Evolutionary conservation across 257 asterid genomes (phyloP).

Genomic region (Nicotiana attenuata): DNA sequence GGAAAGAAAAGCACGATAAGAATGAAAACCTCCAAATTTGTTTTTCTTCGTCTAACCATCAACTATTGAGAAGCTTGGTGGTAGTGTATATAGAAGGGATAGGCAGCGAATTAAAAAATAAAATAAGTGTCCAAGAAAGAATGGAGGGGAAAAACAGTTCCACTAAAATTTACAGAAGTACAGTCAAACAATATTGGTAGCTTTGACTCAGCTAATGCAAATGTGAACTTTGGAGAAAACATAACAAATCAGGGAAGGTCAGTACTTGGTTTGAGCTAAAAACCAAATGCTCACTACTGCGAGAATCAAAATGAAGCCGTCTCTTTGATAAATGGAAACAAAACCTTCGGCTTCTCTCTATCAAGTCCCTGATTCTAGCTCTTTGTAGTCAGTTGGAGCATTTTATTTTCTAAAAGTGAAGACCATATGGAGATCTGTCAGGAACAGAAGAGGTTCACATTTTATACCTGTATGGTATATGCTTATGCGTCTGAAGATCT

Average conservation of each 20-base stretch:
- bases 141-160: not conserved
- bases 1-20: not conserved
- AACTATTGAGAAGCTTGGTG: not conserved
- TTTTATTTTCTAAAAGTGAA: not conserved
- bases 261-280: not conserved
- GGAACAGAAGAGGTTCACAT: not conserved
- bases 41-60: not conserved
- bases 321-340: not conserved
- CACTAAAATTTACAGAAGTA: not conserved
- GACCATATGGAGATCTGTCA: not conserved
- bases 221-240: not conserved
- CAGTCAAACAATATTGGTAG: not conserved
- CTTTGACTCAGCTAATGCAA: not conserved
- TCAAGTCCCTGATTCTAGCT: not conserved
- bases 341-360: not conserved
- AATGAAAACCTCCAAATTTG: not conserved
- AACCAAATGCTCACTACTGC: not conserved
- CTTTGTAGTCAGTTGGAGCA: not conserved
- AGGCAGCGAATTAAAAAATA: not conserved
- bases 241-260: not conserved
- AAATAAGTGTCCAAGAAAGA: not conserved
- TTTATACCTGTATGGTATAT: slow-evolving; percentile 87
- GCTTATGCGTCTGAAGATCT: slow-evolving; percentile 93
- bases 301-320: not conserved
- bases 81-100: not conserved